These are phyloP conservation scores for Fusarium brachygibbosum DNA, from an alignment of 2,329 filamentous ascomycete species.

Conservation along the genomic window DNA sequence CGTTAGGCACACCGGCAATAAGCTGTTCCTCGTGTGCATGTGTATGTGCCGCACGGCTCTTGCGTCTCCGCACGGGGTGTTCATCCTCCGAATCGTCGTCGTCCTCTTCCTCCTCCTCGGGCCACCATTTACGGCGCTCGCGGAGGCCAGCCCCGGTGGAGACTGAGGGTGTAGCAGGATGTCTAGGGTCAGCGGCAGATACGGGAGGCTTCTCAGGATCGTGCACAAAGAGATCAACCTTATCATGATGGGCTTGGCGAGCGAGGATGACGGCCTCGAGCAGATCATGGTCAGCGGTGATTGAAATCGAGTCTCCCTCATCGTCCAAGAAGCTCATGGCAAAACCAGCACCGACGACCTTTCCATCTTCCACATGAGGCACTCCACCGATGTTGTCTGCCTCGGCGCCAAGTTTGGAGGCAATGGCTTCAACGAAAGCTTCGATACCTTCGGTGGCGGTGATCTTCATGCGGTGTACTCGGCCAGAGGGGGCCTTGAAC, in stretches of 20 bases:
- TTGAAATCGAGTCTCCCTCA: conserved; percentile 95
- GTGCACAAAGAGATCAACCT: conserved; percentile 97
- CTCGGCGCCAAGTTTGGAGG: conserved; percentile 86
- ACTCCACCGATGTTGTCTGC: conserved; percentile 85
- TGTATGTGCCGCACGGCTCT: conserved; percentile 57
- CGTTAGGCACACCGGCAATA: conserved; percentile 93
- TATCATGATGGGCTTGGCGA: conserved; percentile 82
- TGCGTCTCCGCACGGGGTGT: conserved; percentile 62
- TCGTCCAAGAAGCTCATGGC: conserved; percentile 97
- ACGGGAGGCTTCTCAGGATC: conserved; percentile 91
- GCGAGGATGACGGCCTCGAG: conserved; percentile 90
- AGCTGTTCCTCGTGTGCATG: conserved; percentile 78
- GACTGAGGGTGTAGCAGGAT: conserved; percentile 61
- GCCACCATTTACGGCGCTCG: conserved; percentile 70
- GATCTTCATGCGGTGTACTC: conserved; percentile 92
- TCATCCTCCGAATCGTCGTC: conserved; percentile 66
- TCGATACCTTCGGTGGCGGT: conserved; percentile 83
- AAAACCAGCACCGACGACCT: conserved; percentile 81
- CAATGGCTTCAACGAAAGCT: conserved; percentile 81
- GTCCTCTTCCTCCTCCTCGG: conserved; percentile 68
- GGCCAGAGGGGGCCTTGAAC: conserved; percentile 96
- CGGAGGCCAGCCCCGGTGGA: conserved; percentile 63
- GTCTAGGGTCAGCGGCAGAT: conserved; percentile 64
- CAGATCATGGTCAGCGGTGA: conserved; percentile 94
- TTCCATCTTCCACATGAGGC: conserved; percentile 83